phyloP scores from a whole-genome alignment of 176 grass and related monocot species.

The Raddia distichophylla region DNA sequence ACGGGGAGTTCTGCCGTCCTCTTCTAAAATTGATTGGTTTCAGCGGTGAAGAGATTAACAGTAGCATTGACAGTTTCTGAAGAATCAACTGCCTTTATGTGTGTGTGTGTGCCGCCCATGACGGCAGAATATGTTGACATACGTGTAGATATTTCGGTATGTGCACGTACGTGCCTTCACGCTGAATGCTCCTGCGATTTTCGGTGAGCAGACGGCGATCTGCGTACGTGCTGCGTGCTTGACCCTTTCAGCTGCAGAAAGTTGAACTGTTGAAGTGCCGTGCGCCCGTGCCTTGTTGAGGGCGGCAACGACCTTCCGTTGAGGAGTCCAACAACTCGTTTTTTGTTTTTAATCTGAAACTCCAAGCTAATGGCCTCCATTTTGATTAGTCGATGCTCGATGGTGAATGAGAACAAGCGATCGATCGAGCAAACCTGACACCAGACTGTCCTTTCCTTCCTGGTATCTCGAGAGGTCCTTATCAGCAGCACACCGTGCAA shows the following conservation, averaged over 20 bases:
- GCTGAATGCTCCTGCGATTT: neutral
- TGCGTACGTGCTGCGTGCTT: neutral
- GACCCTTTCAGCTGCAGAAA: slow-evolving; percentile 27
- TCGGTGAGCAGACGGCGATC: slow-evolving; percentile 28
- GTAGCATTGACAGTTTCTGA: neutral
- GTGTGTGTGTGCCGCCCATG: neutral
- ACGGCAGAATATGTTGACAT: slow-evolving; percentile 13
- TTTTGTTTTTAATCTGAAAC: slow-evolving; percentile 3
- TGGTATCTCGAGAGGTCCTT: slow-evolving; percentile 9
- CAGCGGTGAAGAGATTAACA: slow-evolving; percentile 21
- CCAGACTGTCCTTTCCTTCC: slow-evolving; percentile 34
- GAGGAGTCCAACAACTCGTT: slow-evolving; percentile 55
- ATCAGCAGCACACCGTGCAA: slow-evolving; percentile 9
- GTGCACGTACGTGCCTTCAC: neutral
- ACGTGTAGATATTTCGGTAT: slow-evolving; percentile 30
- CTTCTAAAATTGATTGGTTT: neutral
- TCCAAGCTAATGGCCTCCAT: slow-evolving; percentile 30
- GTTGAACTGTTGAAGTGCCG: slow-evolving; percentile 31
- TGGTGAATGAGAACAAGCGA: neutral
- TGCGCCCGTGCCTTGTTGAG: slow-evolving; percentile 37
- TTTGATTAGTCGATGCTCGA: slow-evolving; percentile 18
- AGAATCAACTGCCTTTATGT: neutral
- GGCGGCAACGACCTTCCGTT: slow-evolving; percentile 44
- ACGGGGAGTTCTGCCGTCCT: slow-evolving; percentile 35
- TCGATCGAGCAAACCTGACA: slow-evolving; percentile 22